These are phyloP conservation scores for Lanmaoa rubissima DNA, from an alignment of 768 basidiomycete genomes.

Conservation along the genomic window DNA sequence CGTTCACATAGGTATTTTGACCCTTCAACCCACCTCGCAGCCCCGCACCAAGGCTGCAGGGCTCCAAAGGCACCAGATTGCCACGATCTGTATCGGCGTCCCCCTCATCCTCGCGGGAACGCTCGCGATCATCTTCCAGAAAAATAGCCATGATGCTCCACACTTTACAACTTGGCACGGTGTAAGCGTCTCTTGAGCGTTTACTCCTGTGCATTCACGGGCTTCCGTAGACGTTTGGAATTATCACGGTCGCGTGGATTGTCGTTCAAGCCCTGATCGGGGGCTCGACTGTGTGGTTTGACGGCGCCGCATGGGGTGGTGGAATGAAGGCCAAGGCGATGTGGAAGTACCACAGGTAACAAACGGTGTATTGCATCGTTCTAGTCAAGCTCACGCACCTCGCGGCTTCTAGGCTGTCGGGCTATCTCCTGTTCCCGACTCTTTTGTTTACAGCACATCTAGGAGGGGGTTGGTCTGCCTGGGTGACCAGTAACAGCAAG, in stretches of 20 bases:
- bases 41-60: slow-evolving; percentile 66
- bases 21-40: slow-evolving; percentile 71
- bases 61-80: slow-evolving; percentile 65
- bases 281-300: slow-evolving; percentile 75
- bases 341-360: slow-evolving; percentile 83
- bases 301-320: slow-evolving; percentile 68
- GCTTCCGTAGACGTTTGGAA: slow-evolving; percentile 53
- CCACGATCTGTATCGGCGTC: slow-evolving; percentile 53
- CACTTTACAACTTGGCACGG: slow-evolving; percentile 81
- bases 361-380: slow-evolving; percentile 1
- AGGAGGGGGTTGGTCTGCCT: slow-evolving; percentile 68
- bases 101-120: slow-evolving; percentile 60
- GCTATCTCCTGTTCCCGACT: slow-evolving; percentile 65
- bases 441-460: slow-evolving; percentile 64
- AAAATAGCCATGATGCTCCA: slow-evolving; percentile 43
- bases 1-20: slow-evolving; percentile 57
- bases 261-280: slow-evolving; percentile 60
- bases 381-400: slow-evolving; percentile 1
- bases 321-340: slow-evolving; percentile 65
- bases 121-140: slow-evolving; percentile 61
- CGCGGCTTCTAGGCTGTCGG: slow-evolving; percentile 51
- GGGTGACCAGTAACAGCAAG: slow-evolving; percentile 43
- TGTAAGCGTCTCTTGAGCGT: slow-evolving; percentile 38
- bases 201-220: neutral
- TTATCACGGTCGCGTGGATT: slow-evolving; percentile 62